These are phyloP conservation scores for Silene noctiflora DNA, from an alignment of 179 eudicot species.

Conservation along the genomic window DNA sequence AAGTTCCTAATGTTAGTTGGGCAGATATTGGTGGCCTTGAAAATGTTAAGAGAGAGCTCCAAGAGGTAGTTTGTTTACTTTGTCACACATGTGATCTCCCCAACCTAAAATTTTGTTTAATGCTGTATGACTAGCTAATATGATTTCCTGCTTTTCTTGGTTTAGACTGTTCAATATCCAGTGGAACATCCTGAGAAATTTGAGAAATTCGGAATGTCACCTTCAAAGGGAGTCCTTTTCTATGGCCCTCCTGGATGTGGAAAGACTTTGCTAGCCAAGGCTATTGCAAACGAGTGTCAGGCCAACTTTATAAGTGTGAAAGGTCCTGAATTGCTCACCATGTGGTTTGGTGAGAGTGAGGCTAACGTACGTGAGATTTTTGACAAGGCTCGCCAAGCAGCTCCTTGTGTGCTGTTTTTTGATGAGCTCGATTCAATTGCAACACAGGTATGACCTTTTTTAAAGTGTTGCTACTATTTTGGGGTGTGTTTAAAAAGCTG, in stretches of 20 bases:
- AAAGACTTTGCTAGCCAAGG: slow-evolving; percentile 80
- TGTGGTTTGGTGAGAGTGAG: slow-evolving; percentile 94
- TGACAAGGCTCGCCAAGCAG: slow-evolving; percentile 76
- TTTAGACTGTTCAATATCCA: slow-evolving; percentile 87
- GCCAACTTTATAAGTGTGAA: slow-evolving; percentile 81
- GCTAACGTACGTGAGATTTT: slow-evolving; percentile 80
- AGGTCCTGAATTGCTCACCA: slow-evolving; percentile 82
- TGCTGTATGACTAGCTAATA: background rate
- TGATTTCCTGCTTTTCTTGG: background rate
- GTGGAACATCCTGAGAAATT: slow-evolving; percentile 92
- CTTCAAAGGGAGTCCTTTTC: slow-evolving; percentile 84
- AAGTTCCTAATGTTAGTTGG: slow-evolving; percentile 76
- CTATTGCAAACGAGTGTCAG: slow-evolving; percentile 84
- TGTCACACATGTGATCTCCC: background rate
- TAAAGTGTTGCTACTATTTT: background rate
- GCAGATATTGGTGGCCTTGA: slow-evolving; percentile 81
- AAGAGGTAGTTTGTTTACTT: slow-evolving; percentile 48
- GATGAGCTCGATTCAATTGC: slow-evolving; percentile 88
- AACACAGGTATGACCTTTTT: slow-evolving; percentile 49
- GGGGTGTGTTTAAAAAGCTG: background rate
- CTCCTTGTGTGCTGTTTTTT: slow-evolving; percentile 82
- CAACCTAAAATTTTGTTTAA: background rate
- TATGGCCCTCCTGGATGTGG: slow-evolving; percentile 95
- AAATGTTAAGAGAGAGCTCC: slow-evolving; percentile 82
- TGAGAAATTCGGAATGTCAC: slow-evolving; percentile 89